These are phyloP conservation scores for Eucalyptus curtisii DNA, from an alignment of 345 rosid genomes.

Conservation along the genomic window DNA sequence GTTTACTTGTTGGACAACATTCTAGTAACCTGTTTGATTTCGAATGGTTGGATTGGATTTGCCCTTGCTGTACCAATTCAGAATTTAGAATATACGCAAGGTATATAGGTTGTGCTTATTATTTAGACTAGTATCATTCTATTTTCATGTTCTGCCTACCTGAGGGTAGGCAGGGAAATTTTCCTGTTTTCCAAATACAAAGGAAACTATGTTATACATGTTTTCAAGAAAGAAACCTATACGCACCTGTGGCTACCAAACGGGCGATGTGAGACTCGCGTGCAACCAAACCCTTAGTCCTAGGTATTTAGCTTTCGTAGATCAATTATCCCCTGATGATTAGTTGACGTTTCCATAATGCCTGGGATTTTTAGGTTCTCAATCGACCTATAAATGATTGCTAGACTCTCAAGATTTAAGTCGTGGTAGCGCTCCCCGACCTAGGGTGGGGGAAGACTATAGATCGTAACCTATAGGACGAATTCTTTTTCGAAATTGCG, in stretches of 20 bases:
- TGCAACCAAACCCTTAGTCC: background rate
- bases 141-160: too few species aligned
- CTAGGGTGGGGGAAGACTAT: too few species aligned
- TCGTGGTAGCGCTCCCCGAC: background rate
- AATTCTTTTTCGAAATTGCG: background rate
- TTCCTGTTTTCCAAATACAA: background rate
- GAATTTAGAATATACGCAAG: background rate
- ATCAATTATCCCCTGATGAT: background rate
- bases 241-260: background rate
- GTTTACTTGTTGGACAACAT: background rate
- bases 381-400: background rate
- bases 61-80: background rate
- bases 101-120: background rate
- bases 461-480: background rate
- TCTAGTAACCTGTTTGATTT: background rate
- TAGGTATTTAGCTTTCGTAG: too few species aligned
- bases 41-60: background rate
- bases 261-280: background rate
- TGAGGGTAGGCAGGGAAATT: background rate
- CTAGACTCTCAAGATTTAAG: background rate
- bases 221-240: background rate
- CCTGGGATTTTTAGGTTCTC: background rate
- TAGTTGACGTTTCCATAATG: background rate
- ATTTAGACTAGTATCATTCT: too few species aligned
- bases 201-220: background rate